Evolutionary conservation across 768 basidiomycete genomes (phyloP).

Genomic region (Serendipita sp.): DNA sequence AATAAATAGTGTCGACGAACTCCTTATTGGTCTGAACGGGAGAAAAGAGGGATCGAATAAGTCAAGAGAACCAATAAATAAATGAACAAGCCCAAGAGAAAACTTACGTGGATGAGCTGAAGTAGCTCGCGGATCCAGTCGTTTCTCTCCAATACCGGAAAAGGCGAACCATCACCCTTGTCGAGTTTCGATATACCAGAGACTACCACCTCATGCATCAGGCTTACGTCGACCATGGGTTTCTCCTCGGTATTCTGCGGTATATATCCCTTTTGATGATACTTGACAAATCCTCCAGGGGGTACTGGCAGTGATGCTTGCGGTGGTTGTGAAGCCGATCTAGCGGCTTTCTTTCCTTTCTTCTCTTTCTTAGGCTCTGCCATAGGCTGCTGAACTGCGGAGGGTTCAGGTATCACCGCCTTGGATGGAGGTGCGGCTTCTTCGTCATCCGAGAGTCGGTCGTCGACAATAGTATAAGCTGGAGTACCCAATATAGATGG

Average conservation of each 20-base stretch:
- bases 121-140: constrained; percentile 45
- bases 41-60: background rate
- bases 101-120: constrained; percentile 43
- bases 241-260: background rate
- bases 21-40: constrained; percentile 39
- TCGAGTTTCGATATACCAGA: background rate
- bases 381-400: background rate
- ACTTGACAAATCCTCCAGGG: constrained; percentile 15
- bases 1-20: constrained; percentile 34
- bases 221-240: background rate
- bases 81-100: background rate
- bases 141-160: constrained; percentile 27
- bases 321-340: constrained; percentile 9
- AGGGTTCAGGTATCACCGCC: background rate
- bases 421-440: background rate
- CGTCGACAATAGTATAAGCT: background rate
- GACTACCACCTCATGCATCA: background rate
- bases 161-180: background rate
- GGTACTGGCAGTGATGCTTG: constrained; percentile 15
- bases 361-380: background rate
- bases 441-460: background rate
- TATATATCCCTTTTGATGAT: constrained; percentile 2
- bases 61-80: background rate
- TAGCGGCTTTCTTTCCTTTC: background rate
- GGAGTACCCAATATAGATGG: background rate